phyloP scores from a whole-genome alignment of 768 basidiomycete genomes.

The Tylopilus plumbeoviolaceoides region DNA sequence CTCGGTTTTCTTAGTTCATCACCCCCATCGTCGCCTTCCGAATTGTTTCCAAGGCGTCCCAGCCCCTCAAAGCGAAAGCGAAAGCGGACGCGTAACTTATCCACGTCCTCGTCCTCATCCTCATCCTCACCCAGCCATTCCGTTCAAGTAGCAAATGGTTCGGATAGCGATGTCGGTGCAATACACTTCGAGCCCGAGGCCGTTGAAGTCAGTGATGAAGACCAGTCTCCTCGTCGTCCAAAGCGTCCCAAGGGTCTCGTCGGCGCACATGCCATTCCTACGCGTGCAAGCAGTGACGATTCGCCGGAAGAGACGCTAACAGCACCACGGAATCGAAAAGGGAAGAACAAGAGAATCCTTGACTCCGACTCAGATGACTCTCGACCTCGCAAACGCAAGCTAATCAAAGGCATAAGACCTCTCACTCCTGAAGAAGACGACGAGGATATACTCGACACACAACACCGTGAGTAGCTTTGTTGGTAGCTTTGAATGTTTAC shows the following conservation, averaged over 20 bases:
- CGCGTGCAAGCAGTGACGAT: conserved; percentile 18
- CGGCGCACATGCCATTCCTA: conserved; percentile 14
- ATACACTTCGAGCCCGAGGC: conserved; percentile 46
- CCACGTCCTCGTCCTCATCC: too few species aligned
- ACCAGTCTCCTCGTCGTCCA: conserved; percentile 24
- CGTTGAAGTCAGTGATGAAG: conserved; percentile 22
- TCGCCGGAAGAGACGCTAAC: conserved; percentile 17
- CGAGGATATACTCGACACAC: conserved; percentile 40
- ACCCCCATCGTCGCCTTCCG: conserved; percentile 19
- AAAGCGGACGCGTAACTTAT: conserved; percentile 12
- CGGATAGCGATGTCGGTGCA: conserved; percentile 45
- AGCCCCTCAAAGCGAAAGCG: conserved; percentile 5
- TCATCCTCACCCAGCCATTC: conserved; percentile 10
- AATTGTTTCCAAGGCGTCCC: background rate
- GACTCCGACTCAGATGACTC: conserved; percentile 35
- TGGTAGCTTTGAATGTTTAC: background rate
- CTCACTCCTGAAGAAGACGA: conserved; percentile 42
- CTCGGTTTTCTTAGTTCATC: conserved; percentile 32
- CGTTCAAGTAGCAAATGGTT: conserved; percentile 12
- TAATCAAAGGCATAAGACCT: conserved; percentile 42
- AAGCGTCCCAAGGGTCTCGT: conserved; percentile 14
- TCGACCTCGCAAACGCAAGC: conserved; percentile 35
- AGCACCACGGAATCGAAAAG: conserved; percentile 19
- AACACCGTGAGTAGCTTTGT: conserved; percentile 44
- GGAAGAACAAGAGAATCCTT: conserved; percentile 17